Percentiles rank a stretch among this genome's conserved stretches.
Conservation (phyloP, 139 green algal species). For the Mychonastes homosphaera region DNA sequence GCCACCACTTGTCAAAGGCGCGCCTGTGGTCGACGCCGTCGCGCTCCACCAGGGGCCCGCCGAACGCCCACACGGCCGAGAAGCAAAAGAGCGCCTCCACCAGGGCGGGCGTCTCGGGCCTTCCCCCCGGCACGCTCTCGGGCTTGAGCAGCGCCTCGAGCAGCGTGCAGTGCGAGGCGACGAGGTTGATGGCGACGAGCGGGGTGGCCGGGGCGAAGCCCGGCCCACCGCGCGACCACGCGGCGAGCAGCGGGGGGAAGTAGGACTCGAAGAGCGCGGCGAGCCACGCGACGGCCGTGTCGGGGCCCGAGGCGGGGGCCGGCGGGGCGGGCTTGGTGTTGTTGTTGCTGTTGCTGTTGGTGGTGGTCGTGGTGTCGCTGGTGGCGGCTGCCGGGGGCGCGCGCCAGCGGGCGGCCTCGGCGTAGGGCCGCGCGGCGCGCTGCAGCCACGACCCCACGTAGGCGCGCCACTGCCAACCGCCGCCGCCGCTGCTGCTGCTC, state of each 20-base stretch:
- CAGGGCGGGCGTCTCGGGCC: slow-evolving; percentile 19
- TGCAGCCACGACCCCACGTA: slow-evolving; percentile 60
- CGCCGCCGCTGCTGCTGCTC: too few relatives aligned
- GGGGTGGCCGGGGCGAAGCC: slow-evolving; percentile 13
- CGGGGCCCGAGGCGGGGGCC: too few relatives aligned
- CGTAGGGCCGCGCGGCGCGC: slow-evolving; percentile 51
- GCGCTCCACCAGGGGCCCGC: slow-evolving; percentile 67
- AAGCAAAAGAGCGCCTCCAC: slow-evolving; percentile 85
- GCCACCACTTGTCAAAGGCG: slow-evolving; percentile 92
- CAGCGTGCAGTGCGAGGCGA: too few relatives aligned
- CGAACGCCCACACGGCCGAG: slow-evolving; percentile 76
- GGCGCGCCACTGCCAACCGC: slow-evolving; percentile 70
- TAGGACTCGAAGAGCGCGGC: too few relatives aligned
- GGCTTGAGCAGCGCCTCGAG: slow-evolving; percentile 68
- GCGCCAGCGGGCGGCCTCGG: slow-evolving; percentile 69
- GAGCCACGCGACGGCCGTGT: too few relatives aligned
- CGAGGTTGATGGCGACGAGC: slow-evolving; percentile 67
- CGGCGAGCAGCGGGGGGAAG: too few relatives aligned
- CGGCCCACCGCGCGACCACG: too few relatives aligned
- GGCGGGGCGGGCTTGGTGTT: too few relatives aligned
- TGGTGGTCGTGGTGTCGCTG: slow-evolving; percentile 54
- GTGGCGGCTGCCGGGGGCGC: too few relatives aligned
- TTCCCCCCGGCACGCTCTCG: slow-evolving; percentile 67
- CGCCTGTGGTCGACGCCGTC: slow-evolving; percentile 80
- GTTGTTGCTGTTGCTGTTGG: too few relatives aligned